These are phyloP conservation scores for Kodamaea alishanica DNA, from an alignment of 1,139 yeast species.

Conservation along the genomic window DNA sequence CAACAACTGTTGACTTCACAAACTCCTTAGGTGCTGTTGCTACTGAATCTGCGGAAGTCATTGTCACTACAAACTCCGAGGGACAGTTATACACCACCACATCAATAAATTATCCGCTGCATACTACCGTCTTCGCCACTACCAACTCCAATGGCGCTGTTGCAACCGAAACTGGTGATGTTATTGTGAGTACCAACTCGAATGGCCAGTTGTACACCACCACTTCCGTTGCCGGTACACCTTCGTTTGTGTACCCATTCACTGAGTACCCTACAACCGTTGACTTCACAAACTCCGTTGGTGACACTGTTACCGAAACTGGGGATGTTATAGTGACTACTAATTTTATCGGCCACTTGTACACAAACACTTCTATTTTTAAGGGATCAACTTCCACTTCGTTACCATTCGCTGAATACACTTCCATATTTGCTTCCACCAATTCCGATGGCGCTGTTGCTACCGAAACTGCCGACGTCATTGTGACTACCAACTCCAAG, in stretches of 20 bases:
- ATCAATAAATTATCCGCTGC: constrained; percentile 7
- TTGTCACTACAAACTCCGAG: constrained; percentile 11
- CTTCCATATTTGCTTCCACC: constrained; percentile 7
- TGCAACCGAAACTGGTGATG: constrained; percentile 13
- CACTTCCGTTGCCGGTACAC: constrained; percentile 7
- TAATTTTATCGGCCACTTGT: constrained; percentile 9
- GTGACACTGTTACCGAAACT: constrained; percentile 13
- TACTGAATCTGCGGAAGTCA: constrained; percentile 14
- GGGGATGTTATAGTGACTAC: constrained; percentile 15
- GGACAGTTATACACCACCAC: constrained; percentile 14
- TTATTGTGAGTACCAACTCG: constrained; percentile 12
- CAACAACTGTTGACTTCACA: constrained; percentile 8
- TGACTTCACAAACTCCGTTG: constrained; percentile 14
- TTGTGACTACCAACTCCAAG: constrained; percentile 5
- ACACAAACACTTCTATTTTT: constrained; percentile 10
- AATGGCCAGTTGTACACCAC: constrained; percentile 13
- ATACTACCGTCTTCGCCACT: constrained; percentile 13
- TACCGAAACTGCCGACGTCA: constrained; percentile 8
- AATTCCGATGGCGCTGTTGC: constrained; percentile 6
- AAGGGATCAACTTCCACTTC: background rate
- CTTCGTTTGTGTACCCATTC: constrained; percentile 4
- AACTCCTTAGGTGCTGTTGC: constrained; percentile 2
- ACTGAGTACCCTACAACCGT: constrained; percentile 18
- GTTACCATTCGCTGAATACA: constrained; percentile 4
- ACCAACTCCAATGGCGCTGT: constrained; percentile 8